Evolutionary conservation across 495 filamentous ascomycete species (phyloP).

Genomic region (Penicillium manginii): DNA sequence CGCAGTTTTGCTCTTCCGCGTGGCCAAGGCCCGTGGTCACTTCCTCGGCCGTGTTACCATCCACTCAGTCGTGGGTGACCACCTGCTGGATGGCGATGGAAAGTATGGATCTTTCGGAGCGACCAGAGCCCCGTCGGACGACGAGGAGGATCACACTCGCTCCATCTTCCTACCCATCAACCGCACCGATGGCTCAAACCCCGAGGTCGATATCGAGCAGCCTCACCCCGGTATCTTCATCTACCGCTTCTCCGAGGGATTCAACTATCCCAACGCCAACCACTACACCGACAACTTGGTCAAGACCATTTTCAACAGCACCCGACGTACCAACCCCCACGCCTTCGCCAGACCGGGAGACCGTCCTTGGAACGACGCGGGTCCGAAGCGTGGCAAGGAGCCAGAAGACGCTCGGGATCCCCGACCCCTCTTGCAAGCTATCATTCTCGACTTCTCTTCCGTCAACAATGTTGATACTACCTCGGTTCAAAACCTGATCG

Average conservation of each 20-base stretch:
- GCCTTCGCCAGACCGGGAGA: constrained; percentile 71
- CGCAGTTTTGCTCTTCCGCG: constrained; percentile 81
- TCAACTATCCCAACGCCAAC: constrained; percentile 94
- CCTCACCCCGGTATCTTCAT: constrained; percentile 97
- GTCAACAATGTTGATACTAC: constrained; percentile 98
- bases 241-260: constrained; percentile 95
- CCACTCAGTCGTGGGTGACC: constrained; percentile 86
- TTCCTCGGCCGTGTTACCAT: constrained; percentile 90
- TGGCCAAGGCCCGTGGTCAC: constrained; percentile 80
- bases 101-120: constrained; percentile 59
- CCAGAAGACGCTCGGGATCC: constrained; percentile 38
- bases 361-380: constrained; percentile 95
- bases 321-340: constrained; percentile 74
- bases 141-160: constrained; percentile 45
- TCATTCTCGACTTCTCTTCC: constrained; percentile 93
- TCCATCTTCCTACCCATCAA: constrained; percentile 91
- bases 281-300: constrained; percentile 87
- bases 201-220: constrained; percentile 72
- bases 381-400: constrained; percentile 64
- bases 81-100: constrained; percentile 64
- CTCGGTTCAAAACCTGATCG: constrained; percentile 91
- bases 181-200: constrained; percentile 89
- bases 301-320: constrained; percentile 70
- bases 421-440: constrained; percentile 80
- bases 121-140: constrained; percentile 33